Evolutionary conservation across 768 basidiomycete genomes (phyloP).

Genomic region (Pleurotus djamor): DNA sequence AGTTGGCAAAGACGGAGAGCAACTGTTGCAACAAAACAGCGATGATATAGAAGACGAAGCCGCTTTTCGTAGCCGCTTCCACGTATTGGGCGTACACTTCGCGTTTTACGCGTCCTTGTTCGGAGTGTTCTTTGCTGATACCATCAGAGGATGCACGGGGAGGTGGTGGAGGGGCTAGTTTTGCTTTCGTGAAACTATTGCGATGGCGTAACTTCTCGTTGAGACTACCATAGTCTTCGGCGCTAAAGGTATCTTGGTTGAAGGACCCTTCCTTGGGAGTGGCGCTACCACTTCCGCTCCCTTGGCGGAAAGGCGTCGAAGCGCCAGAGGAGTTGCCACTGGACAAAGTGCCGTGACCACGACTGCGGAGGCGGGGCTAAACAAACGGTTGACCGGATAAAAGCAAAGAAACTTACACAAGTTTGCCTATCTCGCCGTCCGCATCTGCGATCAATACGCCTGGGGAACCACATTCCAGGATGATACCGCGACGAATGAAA

Average conservation of each 20-base stretch:
- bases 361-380: constrained; percentile 20
- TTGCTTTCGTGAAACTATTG: constrained; percentile 58
- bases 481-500: constrained; percentile 79
- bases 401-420: constrained; percentile 53
- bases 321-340: constrained; percentile 42
- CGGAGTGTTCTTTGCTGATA: constrained; percentile 66
- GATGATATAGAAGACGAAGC: constrained; percentile 64
- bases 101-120: constrained; percentile 78
- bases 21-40: constrained; percentile 55
- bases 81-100: constrained; percentile 80
- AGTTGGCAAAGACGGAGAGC: constrained; percentile 55
- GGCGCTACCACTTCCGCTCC: constrained; percentile 25
- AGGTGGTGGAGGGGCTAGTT: constrained; percentile 38
- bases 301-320: constrained; percentile 43
- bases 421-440: constrained; percentile 66
- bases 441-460: constrained; percentile 53
- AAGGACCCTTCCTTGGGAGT: constrained; percentile 22
- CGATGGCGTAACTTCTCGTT: constrained; percentile 55
- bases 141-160: constrained; percentile 41
- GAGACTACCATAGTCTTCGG: constrained; percentile 2
- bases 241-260: background rate
- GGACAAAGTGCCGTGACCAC: constrained; percentile 38
- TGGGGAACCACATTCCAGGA: constrained; percentile 75
- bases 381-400: background rate
- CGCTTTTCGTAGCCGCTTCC: constrained; percentile 71